Percentiles rank a stretch among this genome's conserved stretches.
phyloP scores from a whole-genome alignment of 495 filamentous ascomycete genomes.

The Penicillium argentinense region DNA sequence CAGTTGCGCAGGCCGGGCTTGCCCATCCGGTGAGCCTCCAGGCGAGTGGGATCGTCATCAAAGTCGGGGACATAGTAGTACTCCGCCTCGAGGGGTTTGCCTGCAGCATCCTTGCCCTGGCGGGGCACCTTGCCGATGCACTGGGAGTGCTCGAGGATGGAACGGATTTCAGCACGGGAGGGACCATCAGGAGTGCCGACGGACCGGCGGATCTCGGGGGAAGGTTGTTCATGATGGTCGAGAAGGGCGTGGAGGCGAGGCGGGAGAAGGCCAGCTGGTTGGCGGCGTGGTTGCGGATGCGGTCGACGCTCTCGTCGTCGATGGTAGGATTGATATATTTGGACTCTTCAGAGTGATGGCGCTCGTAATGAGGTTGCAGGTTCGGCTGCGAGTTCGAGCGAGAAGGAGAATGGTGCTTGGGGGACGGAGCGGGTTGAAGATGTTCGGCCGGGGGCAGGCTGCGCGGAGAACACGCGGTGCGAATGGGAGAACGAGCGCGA shows the following conservation, averaged over 20 bases:
- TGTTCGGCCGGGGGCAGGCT: constrained; percentile 32
- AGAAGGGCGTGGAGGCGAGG: constrained; percentile 87
- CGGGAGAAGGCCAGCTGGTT: constrained; percentile 98
- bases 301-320: constrained; percentile 34
- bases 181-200: constrained; percentile 48
- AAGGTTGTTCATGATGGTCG: constrained; percentile 80
- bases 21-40: constrained; percentile 74
- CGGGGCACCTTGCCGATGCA: constrained; percentile 87
- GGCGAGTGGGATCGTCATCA: constrained; percentile 75
- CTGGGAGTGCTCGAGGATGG: constrained; percentile 66
- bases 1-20: constrained; percentile 87
- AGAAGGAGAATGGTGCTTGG: constrained; percentile 31
- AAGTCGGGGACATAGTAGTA: constrained; percentile 96
- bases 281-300: constrained; percentile 72
- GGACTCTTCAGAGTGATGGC: constrained; percentile 29
- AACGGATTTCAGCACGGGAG: constrained; percentile 61
- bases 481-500: no score
- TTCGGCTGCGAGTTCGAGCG: no score
- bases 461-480: constrained; percentile 33
- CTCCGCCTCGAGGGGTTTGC: constrained; percentile 89
- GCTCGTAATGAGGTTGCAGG: no score
- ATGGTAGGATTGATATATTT: constrained; percentile 16
- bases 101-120: constrained; percentile 94
- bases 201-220: constrained; percentile 61
- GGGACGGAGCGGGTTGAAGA: constrained; percentile 39